Evolutionary conservation across 768 basidiomycete species (phyloP).

Genomic region (Tulasnella sp.): DNA sequence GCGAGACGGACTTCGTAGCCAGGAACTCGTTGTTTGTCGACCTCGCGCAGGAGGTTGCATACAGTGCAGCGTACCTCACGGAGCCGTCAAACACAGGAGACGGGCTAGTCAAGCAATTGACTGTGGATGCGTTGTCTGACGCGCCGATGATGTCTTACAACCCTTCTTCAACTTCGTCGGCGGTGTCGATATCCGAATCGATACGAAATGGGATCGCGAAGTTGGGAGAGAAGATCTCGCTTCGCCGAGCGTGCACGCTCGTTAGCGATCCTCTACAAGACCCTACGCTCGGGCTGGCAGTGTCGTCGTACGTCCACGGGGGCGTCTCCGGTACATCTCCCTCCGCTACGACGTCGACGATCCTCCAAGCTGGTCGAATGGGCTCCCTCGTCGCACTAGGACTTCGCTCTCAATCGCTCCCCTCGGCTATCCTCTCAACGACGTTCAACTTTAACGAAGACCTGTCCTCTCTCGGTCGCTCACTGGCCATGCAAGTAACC

Average conservation of each 20-base stretch:
- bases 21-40: constrained; percentile 72
- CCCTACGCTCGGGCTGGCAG: constrained; percentile 38
- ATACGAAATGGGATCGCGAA: constrained; percentile 65
- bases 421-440: constrained; percentile 21
- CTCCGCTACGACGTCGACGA: neutral
- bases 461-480: neutral
- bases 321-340: constrained; percentile 29
- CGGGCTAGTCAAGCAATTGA: constrained; percentile 39
- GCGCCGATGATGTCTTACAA: constrained; percentile 59
- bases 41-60: constrained; percentile 71
- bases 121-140: constrained; percentile 45
- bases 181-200: constrained; percentile 42
- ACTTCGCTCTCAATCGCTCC: constrained; percentile 33
- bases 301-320: constrained; percentile 58
- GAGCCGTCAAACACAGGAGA: constrained; percentile 34
- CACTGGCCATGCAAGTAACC: neutral
- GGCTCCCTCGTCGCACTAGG: constrained; percentile 51
- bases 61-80: constrained; percentile 68
- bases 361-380: constrained; percentile 37
- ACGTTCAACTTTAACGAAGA: neutral
- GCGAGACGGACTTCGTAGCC: constrained; percentile 96
- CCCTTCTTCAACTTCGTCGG: constrained; percentile 36
- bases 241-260: constrained; percentile 50
- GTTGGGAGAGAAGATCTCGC: constrained; percentile 69
- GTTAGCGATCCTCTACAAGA: constrained; percentile 35